Evolutionary conservation across 306 rosid species (phyloP), one percentile per base, ranked within the genome.

Genomic region (Trifolium dubium): DNA sequence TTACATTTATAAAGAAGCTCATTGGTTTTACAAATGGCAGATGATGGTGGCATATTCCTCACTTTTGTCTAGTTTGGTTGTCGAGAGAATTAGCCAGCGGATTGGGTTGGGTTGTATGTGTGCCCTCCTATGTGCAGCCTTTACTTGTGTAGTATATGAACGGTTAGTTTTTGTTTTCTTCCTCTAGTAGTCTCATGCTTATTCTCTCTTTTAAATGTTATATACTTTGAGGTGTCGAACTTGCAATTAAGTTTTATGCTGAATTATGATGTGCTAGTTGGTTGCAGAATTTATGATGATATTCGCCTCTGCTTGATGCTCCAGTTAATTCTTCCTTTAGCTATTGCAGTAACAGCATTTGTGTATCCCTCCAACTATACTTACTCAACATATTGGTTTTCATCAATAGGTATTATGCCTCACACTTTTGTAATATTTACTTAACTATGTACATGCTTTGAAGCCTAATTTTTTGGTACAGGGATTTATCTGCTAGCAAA

Each of bases 381-480:
- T 71, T 87, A 85, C 80, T 82, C 89, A 64, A 82, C 83, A 81
- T 89, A 78, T 73, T 89, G 92, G 95, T 80, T 89, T 71, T 77
- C 81, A 77, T 84, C 89, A 3, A 56, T 84, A 73, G 90, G 95
- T 87, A 70, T 50, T 85, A 73, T 50, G 71, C 66, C 62, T 35
- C 50, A 40, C 29, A 62, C 76, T 47, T 64, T 15, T 30, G 34
- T 60, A 63, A 6, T 31, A 67, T 67, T 64, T 15, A 28, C 3
- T 19, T 19, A 54, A 3, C 30, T 8, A 54, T 3, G 10, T 11
- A 3, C 8, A 54, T 18, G 30, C 2, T 8, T 53, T 10, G 39
- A 68, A 39, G 37, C 76, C 63, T 62, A 69, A 50, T 32, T 44
- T 43, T 53, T 69, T 81, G 69, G 35, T 46, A 40, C 89, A 87